Conservation (phyloP, 2,329 filamentous ascomycete species). For the Penicillium janthinellum region DNA sequence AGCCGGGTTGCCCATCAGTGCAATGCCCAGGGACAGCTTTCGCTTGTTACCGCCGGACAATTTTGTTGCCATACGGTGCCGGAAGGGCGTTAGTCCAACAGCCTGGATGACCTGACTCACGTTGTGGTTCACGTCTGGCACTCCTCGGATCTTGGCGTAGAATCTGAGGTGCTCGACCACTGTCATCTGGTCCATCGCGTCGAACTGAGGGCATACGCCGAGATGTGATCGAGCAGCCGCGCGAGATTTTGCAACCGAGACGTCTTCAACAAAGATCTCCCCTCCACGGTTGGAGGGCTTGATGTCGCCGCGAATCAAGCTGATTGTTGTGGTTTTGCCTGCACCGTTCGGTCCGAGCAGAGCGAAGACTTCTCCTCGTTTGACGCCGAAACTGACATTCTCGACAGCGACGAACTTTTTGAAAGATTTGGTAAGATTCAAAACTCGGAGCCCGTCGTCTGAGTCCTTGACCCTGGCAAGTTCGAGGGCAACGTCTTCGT, state of each 20-base stretch:
- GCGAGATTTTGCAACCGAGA: constrained; percentile 71
- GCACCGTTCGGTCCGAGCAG: constrained; percentile 89
- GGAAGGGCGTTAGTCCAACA: constrained; percentile 73
- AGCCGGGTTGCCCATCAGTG: constrained; percentile 86
- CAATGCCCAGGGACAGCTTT: constrained; percentile 87
- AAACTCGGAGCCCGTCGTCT: constrained; percentile 72
- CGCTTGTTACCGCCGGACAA: constrained; percentile 90
- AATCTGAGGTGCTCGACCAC: constrained; percentile 83
- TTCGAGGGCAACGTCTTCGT: constrained; percentile 67
- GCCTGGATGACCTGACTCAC: constrained; percentile 76
- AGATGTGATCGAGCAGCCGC: constrained; percentile 73
- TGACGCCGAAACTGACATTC: constrained; percentile 81
- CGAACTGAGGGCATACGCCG: constrained; percentile 88
- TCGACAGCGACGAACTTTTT: constrained; percentile 77
- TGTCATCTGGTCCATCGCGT: constrained; percentile 89
- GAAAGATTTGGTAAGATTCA: constrained; percentile 80
- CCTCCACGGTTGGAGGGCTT: constrained; percentile 70
- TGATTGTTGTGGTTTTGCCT: constrained; percentile 88
- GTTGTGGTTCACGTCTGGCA: constrained; percentile 73
- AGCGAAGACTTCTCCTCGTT: constrained; percentile 80
- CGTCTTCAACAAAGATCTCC: constrained; percentile 77
- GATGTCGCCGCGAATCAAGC: constrained; percentile 84
- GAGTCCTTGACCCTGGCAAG: constrained; percentile 62
- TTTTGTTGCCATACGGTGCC: constrained; percentile 72
- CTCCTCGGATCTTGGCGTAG: constrained; percentile 82